phyloP scores from a whole-genome alignment of 345 rosid genomes.

The Jatropha curcas region DNA sequence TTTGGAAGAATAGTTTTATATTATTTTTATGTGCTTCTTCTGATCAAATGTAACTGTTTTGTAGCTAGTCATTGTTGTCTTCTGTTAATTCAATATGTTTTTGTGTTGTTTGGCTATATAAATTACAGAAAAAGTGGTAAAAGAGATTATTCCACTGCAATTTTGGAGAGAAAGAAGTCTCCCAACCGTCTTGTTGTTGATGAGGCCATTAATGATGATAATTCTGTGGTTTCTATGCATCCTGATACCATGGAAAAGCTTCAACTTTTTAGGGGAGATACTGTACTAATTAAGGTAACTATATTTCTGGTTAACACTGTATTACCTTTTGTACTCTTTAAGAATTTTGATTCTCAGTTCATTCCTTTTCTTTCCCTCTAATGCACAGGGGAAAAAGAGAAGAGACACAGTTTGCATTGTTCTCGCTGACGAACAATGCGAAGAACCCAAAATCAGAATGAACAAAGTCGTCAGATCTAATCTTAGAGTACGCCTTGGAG shows the following conservation, averaged over 20 bases:
- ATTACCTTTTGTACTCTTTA: neutral
- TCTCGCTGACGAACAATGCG: slow-evolving; percentile 37
- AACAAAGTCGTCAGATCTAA: slow-evolving; percentile 39
- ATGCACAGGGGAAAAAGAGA: slow-evolving; percentile 37
- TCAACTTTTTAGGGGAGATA: slow-evolving; percentile 34
- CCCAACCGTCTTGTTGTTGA: slow-evolving; percentile 39
- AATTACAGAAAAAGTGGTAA: slow-evolving; percentile 18
- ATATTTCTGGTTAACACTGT: neutral
- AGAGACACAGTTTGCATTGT: slow-evolving; percentile 36
- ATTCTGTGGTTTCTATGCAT: slow-evolving; percentile 31
- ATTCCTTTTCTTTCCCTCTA: slow-evolving; percentile 1
- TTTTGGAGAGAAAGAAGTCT: slow-evolving; percentile 35
- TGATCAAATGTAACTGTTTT: too few relatives aligned
- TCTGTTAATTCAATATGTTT: neutral
- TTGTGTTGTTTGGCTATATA: too few relatives aligned
- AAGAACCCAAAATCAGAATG: slow-evolving; percentile 32
- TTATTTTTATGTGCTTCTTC: too few relatives aligned
- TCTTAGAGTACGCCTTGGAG: slow-evolving; percentile 36
- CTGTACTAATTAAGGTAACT: slow-evolving; percentile 31
- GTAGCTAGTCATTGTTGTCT: too few relatives aligned
- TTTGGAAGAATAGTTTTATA: too few relatives aligned
- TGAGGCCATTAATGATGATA: slow-evolving; percentile 36
- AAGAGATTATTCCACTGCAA: slow-evolving; percentile 34
- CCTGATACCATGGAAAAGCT: slow-evolving; percentile 40
- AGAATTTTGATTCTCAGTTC: neutral